These are phyloP conservation scores for Paramyrothecium sp. DNA, from an alignment of 2,329 filamentous ascomycete species.

Conservation along the genomic window DNA sequence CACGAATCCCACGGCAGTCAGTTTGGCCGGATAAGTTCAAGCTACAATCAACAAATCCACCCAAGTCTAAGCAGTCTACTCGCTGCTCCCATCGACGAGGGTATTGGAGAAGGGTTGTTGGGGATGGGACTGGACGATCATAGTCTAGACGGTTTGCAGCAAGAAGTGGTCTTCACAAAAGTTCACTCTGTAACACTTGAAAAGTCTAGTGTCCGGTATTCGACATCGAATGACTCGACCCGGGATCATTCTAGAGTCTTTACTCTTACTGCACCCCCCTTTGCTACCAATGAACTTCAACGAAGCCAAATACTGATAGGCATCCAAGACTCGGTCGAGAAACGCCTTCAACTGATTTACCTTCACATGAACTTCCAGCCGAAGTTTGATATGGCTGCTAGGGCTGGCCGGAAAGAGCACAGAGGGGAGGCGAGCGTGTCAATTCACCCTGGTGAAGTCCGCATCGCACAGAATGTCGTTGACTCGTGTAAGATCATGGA, in stretches of 20 bases:
- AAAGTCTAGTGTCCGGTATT: slow-evolving; percentile 60
- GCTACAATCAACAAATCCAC: slow-evolving; percentile 44
- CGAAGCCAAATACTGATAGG: slow-evolving; percentile 62
- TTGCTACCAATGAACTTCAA: slow-evolving; percentile 50
- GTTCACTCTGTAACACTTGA: slow-evolving; percentile 67
- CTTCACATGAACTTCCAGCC: slow-evolving; percentile 52
- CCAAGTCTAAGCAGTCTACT: slow-evolving; percentile 60
- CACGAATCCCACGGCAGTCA: slow-evolving; percentile 66
- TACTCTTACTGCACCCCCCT: slow-evolving; percentile 60
- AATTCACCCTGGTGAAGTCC: slow-evolving; percentile 43
- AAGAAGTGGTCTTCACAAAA: slow-evolving; percentile 70
- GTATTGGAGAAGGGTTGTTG: slow-evolving; percentile 70
- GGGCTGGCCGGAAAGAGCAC: slow-evolving; percentile 15
- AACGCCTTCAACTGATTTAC: slow-evolving; percentile 65
- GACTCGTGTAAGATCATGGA: slow-evolving; percentile 73
- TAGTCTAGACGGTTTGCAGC: slow-evolving; percentile 68
- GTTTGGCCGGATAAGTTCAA: slow-evolving; percentile 36
- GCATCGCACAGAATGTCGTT: slow-evolving; percentile 64
- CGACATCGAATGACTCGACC: slow-evolving; percentile 51
- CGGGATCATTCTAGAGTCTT: slow-evolving; percentile 62
- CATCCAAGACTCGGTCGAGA: slow-evolving; percentile 68
- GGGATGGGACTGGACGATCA: slow-evolving; percentile 72
- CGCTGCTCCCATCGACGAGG: slow-evolving; percentile 66
- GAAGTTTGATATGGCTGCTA: slow-evolving; percentile 23
- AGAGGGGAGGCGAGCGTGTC: slow-evolving; percentile 19